Base-by-base conservation (phyloP, 768 basidiomycete species). In the Lentinula sp. region DNA sequence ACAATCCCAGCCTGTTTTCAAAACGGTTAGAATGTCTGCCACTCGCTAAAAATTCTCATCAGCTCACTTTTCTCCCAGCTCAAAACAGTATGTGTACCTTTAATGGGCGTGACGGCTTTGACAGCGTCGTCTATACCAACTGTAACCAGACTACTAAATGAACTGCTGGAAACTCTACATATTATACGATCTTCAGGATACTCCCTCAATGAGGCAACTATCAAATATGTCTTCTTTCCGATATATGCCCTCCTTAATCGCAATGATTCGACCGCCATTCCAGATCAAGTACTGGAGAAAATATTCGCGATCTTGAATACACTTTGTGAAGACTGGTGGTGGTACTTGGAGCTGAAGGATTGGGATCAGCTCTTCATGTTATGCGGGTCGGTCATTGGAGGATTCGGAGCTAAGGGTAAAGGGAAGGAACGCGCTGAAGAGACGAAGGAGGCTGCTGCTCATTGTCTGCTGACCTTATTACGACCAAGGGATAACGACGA, bases 311-410 rank as follows among this genome's bases (percentile, higher is more conserved):
- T 82, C 12, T 74, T 96, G 35, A 69, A 75, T 2, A 66, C 81
- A 1, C 77, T 98, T 28, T 85, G 81, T 64, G 79, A 85, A 18
- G 75, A 78, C n/a, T 93, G 91, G 88, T 95, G 93, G 91, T 91
- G 90, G 90, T 76, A 77, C 18, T 87, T 87, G 69, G 91, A 92
- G 50, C 53, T 83, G 41, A 77, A 77, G 58, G 72, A 85, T 32
- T 95, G 94, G 94, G 87, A 90, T 68, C 93, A 97, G 67, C 74
- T 94, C 28, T 91, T 95, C 71, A 88, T 86, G 77, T 76, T 93
- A 15, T 88, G 79, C 64, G 82, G 83, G 39, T 81, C 87, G 15
- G 77, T 89, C 36, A 70, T 91, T 6, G 86, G 85, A 18, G 81
- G 84, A 13, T 74, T 88, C 8, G 88, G 86, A 59, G 78, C 76